Percentiles rank a stretch among this genome's conserved stretches.
Evolutionary conservation across 1,139 yeast species (phyloP).

Genomic region (Hemisphaericaspora xylofermentans): DNA sequence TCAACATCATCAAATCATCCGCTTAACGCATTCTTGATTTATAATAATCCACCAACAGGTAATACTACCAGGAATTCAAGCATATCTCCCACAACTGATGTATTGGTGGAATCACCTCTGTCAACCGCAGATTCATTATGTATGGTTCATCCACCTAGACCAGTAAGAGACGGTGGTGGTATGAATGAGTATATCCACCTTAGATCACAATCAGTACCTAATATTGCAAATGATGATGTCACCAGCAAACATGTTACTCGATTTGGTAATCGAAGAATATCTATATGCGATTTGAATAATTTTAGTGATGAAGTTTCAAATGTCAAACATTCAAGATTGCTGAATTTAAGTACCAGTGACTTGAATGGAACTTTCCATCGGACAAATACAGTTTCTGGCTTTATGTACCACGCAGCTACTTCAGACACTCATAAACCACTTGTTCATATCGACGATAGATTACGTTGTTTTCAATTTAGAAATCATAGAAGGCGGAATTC

Average conservation of each 20-base stretch:
- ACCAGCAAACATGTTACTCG: conserved; percentile 2
- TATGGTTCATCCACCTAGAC: not conserved
- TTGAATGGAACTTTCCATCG: conserved; percentile 1
- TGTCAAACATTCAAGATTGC: conserved; percentile 7
- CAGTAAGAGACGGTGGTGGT: not conserved
- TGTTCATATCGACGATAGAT: conserved; percentile 2
- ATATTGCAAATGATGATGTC: conserved; percentile 12
- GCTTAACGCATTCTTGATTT: conserved; percentile 27
- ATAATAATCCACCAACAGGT: conserved; percentile 4
- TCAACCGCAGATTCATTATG: not conserved
- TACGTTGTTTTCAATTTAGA: conserved; percentile 5
- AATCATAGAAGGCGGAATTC: conserved; percentile 24
- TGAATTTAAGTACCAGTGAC: conserved; percentile 8
- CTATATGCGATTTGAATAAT: conserved; percentile 27
- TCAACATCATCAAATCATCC: conserved; percentile 20
- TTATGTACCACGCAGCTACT: conserved; percentile 1
- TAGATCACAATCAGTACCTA: conserved; percentile 13
- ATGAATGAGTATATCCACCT: not conserved
- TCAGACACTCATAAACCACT: not conserved
- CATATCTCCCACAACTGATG: not conserved
- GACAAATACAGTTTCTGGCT: not conserved
- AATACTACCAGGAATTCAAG: not conserved
- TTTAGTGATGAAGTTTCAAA: conserved; percentile 14
- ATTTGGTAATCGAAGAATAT: conserved; percentile 14
- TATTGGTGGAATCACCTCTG: not conserved